Conservation (phyloP, 768 basidiomycete genomes). For the Rubroboletus satanas region DNA sequence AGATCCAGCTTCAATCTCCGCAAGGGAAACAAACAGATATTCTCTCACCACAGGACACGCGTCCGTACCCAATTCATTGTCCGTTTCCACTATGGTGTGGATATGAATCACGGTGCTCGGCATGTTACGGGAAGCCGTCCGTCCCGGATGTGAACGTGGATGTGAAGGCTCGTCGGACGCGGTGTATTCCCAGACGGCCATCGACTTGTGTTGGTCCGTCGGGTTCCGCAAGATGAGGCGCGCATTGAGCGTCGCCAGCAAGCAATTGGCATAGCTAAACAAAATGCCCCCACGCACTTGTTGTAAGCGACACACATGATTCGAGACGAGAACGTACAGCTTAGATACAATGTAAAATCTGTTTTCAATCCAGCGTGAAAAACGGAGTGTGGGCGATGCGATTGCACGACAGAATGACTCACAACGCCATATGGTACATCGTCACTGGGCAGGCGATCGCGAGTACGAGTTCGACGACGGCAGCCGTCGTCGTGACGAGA, state of each 20-base stretch:
- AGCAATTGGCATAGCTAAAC: constrained; percentile 13
- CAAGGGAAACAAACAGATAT: background rate
- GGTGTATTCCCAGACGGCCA: background rate
- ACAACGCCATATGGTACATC: constrained; percentile 8
- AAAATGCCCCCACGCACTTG: background rate
- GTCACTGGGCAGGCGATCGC: constrained; percentile 7
- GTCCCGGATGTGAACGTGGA: too few relatives aligned
- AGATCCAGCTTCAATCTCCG: background rate
- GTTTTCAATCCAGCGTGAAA: background rate
- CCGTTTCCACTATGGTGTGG: background rate
- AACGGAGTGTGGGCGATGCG: background rate
- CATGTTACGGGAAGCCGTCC: background rate
- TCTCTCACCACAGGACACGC: background rate
- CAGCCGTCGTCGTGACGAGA: constrained; percentile 10
- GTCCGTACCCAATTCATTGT: background rate
- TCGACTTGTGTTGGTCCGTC: background rate
- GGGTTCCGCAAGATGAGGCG: background rate
- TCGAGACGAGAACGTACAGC: background rate
- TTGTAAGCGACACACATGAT: background rate
- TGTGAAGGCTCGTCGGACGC: background rate
- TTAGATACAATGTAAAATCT: background rate
- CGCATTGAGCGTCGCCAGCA: constrained; percentile 6
- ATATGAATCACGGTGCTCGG: background rate
- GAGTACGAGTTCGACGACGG: constrained; percentile 2
- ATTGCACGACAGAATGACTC: background rate